Evolutionary conservation across 305 asterid species (phyloP), one percentile per base, ranked within the genome.

Genomic region (Solanum chacoense): DNA sequence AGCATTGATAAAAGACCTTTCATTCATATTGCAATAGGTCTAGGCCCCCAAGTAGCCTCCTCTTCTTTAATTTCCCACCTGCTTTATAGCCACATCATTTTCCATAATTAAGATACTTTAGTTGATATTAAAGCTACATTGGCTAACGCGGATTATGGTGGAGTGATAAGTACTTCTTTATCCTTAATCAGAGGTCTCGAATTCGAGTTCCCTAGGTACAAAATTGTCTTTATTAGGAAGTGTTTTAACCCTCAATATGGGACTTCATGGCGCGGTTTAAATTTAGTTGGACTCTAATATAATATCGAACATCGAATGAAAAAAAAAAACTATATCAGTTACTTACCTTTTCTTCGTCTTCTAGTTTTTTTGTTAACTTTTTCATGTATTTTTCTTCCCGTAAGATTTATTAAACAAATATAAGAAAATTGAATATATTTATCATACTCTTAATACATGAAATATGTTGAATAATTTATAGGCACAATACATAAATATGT

Each of bases 241-340:
- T 10, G 0, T 55, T 18, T 55, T 55, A 55, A 3, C 2, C 0
- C 11, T 18, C 4, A 55, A 7, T 55, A 7, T 55, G 67, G 4
- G 0, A 55, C 0, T 55, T 55, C 4, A 55, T 55, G 26, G 24
- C 5, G 11, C 0, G 0, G 0, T 55, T 55, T 55, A 55, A 0
- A 55, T 59, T 59, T 55, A 55, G 4, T 18, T 20, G 24, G 2
- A 2, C 4, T 55, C 11, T 18, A 55, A 55, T 2, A 7, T 20
- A 5, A 0, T 59, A 3, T 20, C 10, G 2, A 3, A 18, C 24
- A 55, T 16, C 1, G 10, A 18, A 20, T 14, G 65, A 1, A 7
- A 45, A 40, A 40, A 12, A 50, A 2, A 55, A 7, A 55, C 4
- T 20, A 2, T 7, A 55, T 11, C 0, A 55, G 9, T 6, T 69